Evolutionary conservation across 1,139 yeast genomes (phyloP).

Genomic region (Hyphopichia khmerensis): DNA sequence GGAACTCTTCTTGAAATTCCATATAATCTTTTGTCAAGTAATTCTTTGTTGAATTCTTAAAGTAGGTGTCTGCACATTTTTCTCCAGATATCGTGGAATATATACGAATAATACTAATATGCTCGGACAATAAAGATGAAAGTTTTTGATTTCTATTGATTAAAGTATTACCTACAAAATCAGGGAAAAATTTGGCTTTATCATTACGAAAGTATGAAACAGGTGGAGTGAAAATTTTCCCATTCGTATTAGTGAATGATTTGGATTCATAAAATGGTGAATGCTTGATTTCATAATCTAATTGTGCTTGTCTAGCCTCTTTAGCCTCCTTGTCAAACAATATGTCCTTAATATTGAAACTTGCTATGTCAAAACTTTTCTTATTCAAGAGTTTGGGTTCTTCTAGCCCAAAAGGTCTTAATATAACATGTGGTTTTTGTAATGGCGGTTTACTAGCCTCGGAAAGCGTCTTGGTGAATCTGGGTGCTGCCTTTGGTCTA

Average conservation of each 20-base stretch:
- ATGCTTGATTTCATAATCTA: constrained; percentile 77
- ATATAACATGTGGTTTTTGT: constrained; percentile 24
- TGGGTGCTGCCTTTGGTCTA: constrained; percentile 13
- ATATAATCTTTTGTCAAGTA: constrained; percentile 32
- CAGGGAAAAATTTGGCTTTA: constrained; percentile 85
- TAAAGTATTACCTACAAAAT: constrained; percentile 63
- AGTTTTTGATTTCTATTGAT: constrained; percentile 36
- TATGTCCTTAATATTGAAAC: constrained; percentile 20
- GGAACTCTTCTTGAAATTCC: constrained; percentile 35
- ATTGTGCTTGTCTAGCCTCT: constrained; percentile 51
- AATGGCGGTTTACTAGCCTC: constrained; percentile 31
- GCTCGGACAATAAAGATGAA: constrained; percentile 41
- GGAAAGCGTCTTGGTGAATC: constrained; percentile 26
- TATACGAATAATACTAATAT: constrained; percentile 63
- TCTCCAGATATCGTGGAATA: constrained; percentile 75
- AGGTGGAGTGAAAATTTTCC: constrained; percentile 84
- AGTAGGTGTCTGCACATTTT: constrained; percentile 61
- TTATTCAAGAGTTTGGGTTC: constrained; percentile 30
- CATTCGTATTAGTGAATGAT: constrained; percentile 75
- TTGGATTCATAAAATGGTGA: constrained; percentile 87
- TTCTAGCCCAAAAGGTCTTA: constrained; percentile 44
- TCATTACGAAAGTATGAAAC: constrained; percentile 70
- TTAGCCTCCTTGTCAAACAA: constrained; percentile 41
- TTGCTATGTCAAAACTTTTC: constrained; percentile 13
- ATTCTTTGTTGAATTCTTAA: constrained; percentile 40